Conservation (phyloP, 106 monocot species). For the Vanilla planifolia region DNA sequence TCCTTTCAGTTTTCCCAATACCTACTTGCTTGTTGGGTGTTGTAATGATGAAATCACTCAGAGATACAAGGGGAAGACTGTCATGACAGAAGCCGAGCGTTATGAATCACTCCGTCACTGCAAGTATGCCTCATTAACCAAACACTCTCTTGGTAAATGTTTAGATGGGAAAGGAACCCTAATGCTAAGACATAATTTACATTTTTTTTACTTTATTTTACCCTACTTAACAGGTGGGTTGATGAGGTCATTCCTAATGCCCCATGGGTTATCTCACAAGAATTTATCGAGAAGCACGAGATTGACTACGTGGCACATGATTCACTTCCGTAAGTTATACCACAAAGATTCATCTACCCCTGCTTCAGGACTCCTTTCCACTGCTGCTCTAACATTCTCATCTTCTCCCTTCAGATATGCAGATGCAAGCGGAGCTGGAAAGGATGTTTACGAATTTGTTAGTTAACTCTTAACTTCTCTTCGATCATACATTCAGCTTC, state of each 20-base stretch:
- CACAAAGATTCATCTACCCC: not conserved
- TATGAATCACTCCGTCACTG: constrained; percentile 82
- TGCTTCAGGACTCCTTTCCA: not conserved
- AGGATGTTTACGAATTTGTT: constrained; percentile 88
- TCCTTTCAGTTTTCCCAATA: constrained; percentile 52
- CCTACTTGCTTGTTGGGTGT: constrained; percentile 74
- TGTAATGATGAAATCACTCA: constrained; percentile 70
- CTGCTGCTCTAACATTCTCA: not conserved
- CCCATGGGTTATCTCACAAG: constrained; percentile 75
- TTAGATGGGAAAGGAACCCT: too few species aligned
- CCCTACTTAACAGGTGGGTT: constrained; percentile 50
- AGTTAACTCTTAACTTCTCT: constrained; percentile 11
- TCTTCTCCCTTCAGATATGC: constrained; percentile 48
- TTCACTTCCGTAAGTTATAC: constrained; percentile 57
- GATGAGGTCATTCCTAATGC: constrained; percentile 89
- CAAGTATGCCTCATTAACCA: constrained; percentile 29
- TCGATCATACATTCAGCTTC: not conserved
- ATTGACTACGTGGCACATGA: constrained; percentile 83
- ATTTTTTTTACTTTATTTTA: not conserved
- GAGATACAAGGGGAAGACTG: constrained; percentile 76
- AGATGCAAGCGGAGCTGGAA: constrained; percentile 79
- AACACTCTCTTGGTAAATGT: too few species aligned
- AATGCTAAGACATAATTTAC: too few species aligned
- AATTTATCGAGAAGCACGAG: constrained; percentile 71
- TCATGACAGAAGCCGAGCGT: constrained; percentile 66